Conservation (phyloP, 495 filamentous ascomycete species). For the Oidiodendron maius region DNA sequence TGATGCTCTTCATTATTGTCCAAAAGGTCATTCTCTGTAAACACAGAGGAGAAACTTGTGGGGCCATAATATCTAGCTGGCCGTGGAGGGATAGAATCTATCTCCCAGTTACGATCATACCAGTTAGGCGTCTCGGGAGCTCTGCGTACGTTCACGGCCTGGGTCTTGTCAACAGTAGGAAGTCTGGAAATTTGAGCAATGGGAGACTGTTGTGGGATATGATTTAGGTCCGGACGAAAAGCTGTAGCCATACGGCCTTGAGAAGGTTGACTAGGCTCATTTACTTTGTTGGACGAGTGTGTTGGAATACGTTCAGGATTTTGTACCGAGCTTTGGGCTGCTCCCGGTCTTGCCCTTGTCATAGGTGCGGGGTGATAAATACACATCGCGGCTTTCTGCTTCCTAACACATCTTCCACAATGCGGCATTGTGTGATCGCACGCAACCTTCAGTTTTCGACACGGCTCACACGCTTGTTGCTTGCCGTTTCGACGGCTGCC, state of each 20-base stretch:
- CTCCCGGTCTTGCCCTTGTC: conserved; percentile 13
- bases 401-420: conserved; percentile 37
- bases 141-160: not conserved
- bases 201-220: not conserved
- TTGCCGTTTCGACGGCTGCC: conserved; percentile 42
- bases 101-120: conserved; percentile 9
- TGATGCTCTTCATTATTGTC: conserved; percentile 14
- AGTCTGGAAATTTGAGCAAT: not conserved
- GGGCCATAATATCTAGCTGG: conserved; percentile 18
- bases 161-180: too few relatives aligned
- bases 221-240: not conserved
- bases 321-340: not conserved
- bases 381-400: conserved; percentile 27
- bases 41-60: conserved; percentile 19
- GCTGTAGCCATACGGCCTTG: not conserved
- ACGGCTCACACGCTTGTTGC: conserved; percentile 47
- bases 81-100: conserved; percentile 7
- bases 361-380: conserved; percentile 24
- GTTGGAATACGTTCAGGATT: not conserved
- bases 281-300: not conserved
- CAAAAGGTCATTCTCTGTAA: conserved; percentile 16
- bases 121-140: not conserved
- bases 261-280: not conserved
- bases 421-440: conserved; percentile 43
- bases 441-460: conserved; percentile 45